These are phyloP conservation scores for Endoconidiophora laricicola DNA, from an alignment of 2,329 filamentous ascomycete species.

Conservation along the genomic window DNA sequence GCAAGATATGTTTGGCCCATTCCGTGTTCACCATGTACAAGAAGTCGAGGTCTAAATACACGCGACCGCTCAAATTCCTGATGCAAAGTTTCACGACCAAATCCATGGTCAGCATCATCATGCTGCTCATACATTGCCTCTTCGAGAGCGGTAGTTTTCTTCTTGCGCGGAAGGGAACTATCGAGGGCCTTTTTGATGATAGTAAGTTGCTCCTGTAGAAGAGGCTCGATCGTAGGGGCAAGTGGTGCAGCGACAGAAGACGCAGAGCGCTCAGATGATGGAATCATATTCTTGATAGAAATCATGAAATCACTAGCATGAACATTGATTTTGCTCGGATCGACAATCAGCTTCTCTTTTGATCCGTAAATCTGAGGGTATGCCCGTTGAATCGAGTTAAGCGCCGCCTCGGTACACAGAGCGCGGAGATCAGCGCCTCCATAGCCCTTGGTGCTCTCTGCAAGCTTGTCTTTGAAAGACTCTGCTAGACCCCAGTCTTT, in stretches of 20 bases:
- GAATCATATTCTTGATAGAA: constrained; percentile 88
- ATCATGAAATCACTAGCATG: constrained; percentile 94
- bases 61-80: constrained; percentile 75
- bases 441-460: constrained; percentile 84
- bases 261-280: constrained; percentile 81
- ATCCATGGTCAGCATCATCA: constrained; percentile 65
- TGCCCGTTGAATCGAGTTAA: constrained; percentile 88
- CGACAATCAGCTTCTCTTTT: constrained; percentile 75
- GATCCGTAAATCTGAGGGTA: constrained; percentile 94
- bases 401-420: constrained; percentile 83
- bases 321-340: constrained; percentile 68
- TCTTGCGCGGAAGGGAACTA: constrained; percentile 64
- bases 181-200: constrained; percentile 55
- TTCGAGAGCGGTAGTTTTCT: constrained; percentile 75
- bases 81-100: constrained; percentile 59
- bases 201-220: constrained; percentile 56
- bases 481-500: constrained; percentile 76
- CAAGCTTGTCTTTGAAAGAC: constrained; percentile 67
- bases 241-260: constrained; percentile 71
- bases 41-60: constrained; percentile 72
- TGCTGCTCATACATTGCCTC: constrained; percentile 87
- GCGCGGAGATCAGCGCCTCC: constrained; percentile 89
- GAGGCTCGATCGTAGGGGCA: constrained; percentile 61
- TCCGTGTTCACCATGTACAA: constrained; percentile 65
- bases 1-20: constrained; percentile 92